Base-by-base conservation (phyloP, 2,329 filamentous ascomycete genomes). In the Sarocladium kiliense region DNA sequence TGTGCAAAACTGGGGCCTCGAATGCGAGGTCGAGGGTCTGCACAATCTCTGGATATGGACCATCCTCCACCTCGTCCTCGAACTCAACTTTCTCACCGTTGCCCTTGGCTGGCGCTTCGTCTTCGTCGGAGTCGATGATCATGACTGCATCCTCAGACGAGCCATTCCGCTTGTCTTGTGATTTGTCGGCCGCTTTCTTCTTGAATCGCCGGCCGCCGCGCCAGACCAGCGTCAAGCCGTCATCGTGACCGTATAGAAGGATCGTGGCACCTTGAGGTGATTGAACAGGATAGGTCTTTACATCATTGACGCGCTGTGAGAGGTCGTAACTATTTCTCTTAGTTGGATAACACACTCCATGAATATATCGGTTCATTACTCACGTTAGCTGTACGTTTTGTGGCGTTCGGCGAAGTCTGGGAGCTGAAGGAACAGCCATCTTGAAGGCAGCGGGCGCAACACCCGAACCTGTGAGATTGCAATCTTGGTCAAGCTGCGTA, bases 211-310 rank as follows among this genome's bases (percentile, higher is more conserved):
- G 76, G 11, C 84, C 84, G 45, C 84, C 84, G 41, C 82, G 77
- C 84, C 84, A 87, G 23, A 82, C 67, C 36, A 87, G 63, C 2
- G 78, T 82, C 41, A 86, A 68, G 44, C 84, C 84, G 65, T 79
- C 82, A 57, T 85, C 81, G 61, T 86, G 83, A 45, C 80, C 83
- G 62, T 85, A 85, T 44, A 87, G 68, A 25, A 87, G 65, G 63
- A 87, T 77, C 2, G 78, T 82, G 6, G 84, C 84, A 34, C 84
- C 84, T 63, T 87, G 84, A 1, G 82, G 77, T 1, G 84, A 85
- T 56, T 76, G 74, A 18, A 84, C 72, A 1, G 84, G 84, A 62
- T 86, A 86, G 3, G 77, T 77, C 61, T 84, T 80, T 51, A 84
- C 75, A 62, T 82, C 74, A 66, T 86, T 75, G 49, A 85, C 73